phyloP scores from a whole-genome alignment of 83 land plant species.

The Diphasiastrum complanatum region DNA sequence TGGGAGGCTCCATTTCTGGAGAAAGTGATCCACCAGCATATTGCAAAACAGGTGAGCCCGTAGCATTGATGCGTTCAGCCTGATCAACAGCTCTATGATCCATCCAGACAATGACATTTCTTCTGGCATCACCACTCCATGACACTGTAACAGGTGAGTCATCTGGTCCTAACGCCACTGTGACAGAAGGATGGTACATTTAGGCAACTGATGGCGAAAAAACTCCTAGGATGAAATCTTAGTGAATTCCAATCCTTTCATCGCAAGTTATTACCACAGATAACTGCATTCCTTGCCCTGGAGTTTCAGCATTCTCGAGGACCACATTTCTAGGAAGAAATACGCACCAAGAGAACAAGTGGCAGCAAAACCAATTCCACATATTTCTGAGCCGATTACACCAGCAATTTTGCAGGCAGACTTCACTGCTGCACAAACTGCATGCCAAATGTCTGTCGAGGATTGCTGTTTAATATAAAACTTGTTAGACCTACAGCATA shows the following conservation, averaged over 20 bases:
- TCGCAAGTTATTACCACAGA: slow-evolving; percentile 8
- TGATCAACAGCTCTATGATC: slow-evolving; percentile 92
- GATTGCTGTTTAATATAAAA: slow-evolving; percentile 81
- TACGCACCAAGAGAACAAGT: slow-evolving; percentile 92
- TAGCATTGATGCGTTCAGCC: slow-evolving; percentile 78
- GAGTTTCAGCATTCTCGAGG: neutral
- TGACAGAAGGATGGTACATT: slow-evolving; percentile 26
- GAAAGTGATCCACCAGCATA: slow-evolving; percentile 82
- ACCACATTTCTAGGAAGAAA: neutral
- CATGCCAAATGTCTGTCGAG: slow-evolving; percentile 98
- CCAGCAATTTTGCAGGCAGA: slow-evolving; percentile 62
- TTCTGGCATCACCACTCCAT: slow-evolving; percentile 82
- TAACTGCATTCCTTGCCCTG: slow-evolving; percentile 1
- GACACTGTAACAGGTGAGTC: slow-evolving; percentile 92
- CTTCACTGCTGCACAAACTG: slow-evolving; percentile 87
- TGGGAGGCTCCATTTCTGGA: slow-evolving; percentile 96
- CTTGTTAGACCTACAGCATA: too few relatives aligned
- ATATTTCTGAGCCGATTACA: slow-evolving; percentile 55
- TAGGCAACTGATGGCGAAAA: neutral
- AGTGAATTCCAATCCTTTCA: neutral
- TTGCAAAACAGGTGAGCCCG: slow-evolving; percentile 77
- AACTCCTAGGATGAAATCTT: too few relatives aligned
- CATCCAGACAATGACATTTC: slow-evolving; percentile 98
- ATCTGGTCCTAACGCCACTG: slow-evolving; percentile 91
- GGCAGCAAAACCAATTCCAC: slow-evolving; percentile 85